A percentile compares a stretch with the other conserved stretches of the same genome.
These are phyloP conservation scores for Barnettozyma botsteinii DNA, from an alignment of 805 yeast species.

Conservation along the genomic window DNA sequence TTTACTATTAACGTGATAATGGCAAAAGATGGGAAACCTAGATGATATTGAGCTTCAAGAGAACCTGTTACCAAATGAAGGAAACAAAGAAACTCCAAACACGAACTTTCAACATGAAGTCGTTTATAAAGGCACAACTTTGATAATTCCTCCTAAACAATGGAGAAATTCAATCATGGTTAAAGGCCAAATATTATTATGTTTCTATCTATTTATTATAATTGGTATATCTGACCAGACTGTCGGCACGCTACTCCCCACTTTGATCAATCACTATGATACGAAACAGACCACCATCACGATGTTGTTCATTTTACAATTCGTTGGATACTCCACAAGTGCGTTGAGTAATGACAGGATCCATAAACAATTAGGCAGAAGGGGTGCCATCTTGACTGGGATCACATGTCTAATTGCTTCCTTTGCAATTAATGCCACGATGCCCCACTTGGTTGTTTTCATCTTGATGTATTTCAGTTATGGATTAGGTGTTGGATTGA, in stretches of 20 bases:
- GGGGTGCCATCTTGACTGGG: constrained; percentile 38
- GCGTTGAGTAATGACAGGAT: constrained; percentile 42
- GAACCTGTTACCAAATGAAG: neutral
- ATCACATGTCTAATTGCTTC: constrained; percentile 30
- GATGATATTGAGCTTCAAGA: constrained; percentile 1
- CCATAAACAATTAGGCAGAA: constrained; percentile 41
- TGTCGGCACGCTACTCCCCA: constrained; percentile 53
- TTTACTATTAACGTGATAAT: too few relatives aligned
- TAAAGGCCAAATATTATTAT: constrained; percentile 37
- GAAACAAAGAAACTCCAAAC: neutral
- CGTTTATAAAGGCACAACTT: neutral
- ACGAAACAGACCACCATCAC: constrained; percentile 45
- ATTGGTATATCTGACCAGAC: constrained; percentile 59
- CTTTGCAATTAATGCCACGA: constrained; percentile 34
- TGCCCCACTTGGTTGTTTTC: constrained; percentile 34
- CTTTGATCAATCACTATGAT: constrained; percentile 40
- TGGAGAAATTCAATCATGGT: constrained; percentile 32
- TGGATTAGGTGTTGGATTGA: constrained; percentile 53
- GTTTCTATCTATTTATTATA: constrained; percentile 36
- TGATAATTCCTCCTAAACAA: constrained; percentile 11
- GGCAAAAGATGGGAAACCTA: neutral
- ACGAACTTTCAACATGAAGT: neutral
- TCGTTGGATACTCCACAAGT: constrained; percentile 48
- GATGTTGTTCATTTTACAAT: constrained; percentile 44
- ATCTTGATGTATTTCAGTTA: constrained; percentile 33